Base-by-base conservation (phyloP, 2,329 filamentous ascomycete species). In the Fusarium decemcellulare region DNA sequence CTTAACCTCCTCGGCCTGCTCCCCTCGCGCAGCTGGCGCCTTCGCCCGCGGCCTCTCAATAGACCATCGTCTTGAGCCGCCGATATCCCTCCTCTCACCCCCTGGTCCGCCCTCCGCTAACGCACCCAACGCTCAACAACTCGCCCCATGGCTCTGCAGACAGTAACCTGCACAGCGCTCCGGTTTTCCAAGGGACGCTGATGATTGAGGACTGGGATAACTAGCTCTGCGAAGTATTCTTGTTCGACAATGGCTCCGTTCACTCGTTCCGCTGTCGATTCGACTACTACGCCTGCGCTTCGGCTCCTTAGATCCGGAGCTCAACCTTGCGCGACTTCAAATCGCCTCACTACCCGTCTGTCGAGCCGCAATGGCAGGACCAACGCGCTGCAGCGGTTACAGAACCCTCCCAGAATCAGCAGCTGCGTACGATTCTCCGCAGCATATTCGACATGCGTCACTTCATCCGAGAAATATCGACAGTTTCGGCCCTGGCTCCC, bases 91-190 rank as follows among this genome's bases (percentile, higher is more conserved):
- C 60, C 68, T 27, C 39, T 54, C 37, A 48, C 44, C 30, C 39
- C 64, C 47, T 54, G 32, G 32, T 34, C 34, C 48, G 43, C 62
- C 37, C 54, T 61, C 54, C 59, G 32, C 50, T 44, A 43, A 62
- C 63, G 36, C 40, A 61, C 40, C 40, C 44, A 52, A 61, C 69
- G 44, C 63, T 60, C 57, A 48, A 72, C 60, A 54, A 65, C 62
- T 58, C 56, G 70, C 68, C 63, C 70, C 68, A 75, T 75, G 73
- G 73, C 73, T 74, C 61, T 75, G 72, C 63, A 69, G 51, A 68
- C 40, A 61, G 50, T 54, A 72, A 61, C 62, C 61, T 74, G 63
- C 61, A 64, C 68, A 72, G 65, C 65, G 65, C 66, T 71, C 61
- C 64, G 67, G 59, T 64, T 65, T 63, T 69, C 50, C 57, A 63